These are phyloP conservation scores for Apiotrichum sp. DNA, from an alignment of 1,284 basidiomycete species.

Conservation along the genomic window DNA sequence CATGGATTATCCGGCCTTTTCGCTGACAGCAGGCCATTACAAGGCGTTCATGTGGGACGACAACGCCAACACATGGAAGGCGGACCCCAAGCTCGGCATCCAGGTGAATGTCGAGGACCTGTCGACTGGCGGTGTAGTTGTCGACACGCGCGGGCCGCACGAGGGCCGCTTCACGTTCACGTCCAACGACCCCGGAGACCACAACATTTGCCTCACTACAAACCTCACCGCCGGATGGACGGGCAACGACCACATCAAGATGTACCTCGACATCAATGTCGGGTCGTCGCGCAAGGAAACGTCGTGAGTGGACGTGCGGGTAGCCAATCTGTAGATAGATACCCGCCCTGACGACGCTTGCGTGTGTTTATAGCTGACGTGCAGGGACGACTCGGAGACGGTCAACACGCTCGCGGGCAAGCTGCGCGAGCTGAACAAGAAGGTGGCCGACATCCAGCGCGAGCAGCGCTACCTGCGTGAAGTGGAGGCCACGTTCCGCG, in stretches of 20 bases:
- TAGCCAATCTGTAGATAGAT: too few species aligned
- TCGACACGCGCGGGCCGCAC: constrained; percentile 78
- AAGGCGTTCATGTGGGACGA: constrained; percentile 87
- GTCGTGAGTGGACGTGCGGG: constrained; percentile 51
- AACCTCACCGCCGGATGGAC: constrained; percentile 82
- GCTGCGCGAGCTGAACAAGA: constrained; percentile 84
- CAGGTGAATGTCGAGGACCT: constrained; percentile 71
- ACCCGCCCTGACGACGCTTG: too few species aligned
- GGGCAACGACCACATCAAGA: constrained; percentile 73
- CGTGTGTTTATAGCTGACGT: too few species aligned
- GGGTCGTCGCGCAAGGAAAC: constrained; percentile 75
- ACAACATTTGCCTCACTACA: constrained; percentile 89
- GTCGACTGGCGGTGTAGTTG: constrained; percentile 51
- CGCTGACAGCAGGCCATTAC: constrained; percentile 66
- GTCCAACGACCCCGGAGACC: constrained; percentile 85
- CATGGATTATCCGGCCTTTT: too few species aligned
- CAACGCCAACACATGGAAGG: constrained; percentile 59
- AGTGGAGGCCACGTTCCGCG: constrained; percentile 82
- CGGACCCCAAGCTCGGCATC: constrained; percentile 76
- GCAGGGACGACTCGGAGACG: constrained; percentile 64
- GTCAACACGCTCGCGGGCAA: constrained; percentile 79
- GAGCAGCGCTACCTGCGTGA: constrained; percentile 99
- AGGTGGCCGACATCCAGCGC: constrained; percentile 82
- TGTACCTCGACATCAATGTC: constrained; percentile 90
- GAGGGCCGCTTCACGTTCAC: constrained; percentile 96